A percentile compares a stretch with the other conserved stretches of the same genome.
These are phyloP conservation scores for Lachancea waltii DNA, from an alignment of 805 yeast species.

Conservation along the genomic window DNA sequence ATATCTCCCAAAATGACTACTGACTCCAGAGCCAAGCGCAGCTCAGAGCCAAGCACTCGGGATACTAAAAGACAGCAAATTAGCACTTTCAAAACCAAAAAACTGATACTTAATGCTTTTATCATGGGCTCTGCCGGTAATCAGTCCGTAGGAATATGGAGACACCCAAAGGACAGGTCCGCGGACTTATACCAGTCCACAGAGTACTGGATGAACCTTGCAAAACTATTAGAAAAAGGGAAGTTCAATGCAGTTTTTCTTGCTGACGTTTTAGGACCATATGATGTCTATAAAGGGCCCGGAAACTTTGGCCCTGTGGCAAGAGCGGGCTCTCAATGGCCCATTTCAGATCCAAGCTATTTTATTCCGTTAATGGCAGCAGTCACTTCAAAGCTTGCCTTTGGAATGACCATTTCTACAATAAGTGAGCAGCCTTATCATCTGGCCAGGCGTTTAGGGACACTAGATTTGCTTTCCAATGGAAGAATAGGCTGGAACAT, in stretches of 20 bases:
- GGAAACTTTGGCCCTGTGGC: constrained; percentile 13
- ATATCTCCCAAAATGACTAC: neutral
- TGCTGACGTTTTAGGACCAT: constrained; percentile 36
- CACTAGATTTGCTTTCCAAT: constrained; percentile 35
- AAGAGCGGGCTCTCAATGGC: constrained; percentile 30
- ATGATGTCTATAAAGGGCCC: constrained; percentile 32
- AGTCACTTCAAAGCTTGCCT: constrained; percentile 33
- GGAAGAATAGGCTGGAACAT: constrained; percentile 41
- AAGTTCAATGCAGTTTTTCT: constrained; percentile 34
- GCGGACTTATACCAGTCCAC: constrained; percentile 19
- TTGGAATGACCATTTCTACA: constrained; percentile 37
- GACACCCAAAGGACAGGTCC: constrained; percentile 35
- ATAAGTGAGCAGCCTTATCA: constrained; percentile 37
- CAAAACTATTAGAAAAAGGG: constrained; percentile 33
- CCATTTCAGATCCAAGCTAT: constrained; percentile 35
- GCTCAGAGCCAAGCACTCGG: neutral
- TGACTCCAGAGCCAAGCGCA: neutral
- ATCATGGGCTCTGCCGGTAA: constrained; percentile 28
- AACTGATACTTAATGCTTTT: constrained; percentile 35
- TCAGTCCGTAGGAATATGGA: constrained; percentile 34
- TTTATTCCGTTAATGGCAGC: constrained; percentile 37
- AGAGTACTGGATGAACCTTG: constrained; percentile 34
- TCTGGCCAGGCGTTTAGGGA: constrained; percentile 35
- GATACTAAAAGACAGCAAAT: neutral
- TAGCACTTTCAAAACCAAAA: constrained; percentile 3